Conservation (phyloP, 805 yeast species). For the Yarrowia keelungensis region DNA sequence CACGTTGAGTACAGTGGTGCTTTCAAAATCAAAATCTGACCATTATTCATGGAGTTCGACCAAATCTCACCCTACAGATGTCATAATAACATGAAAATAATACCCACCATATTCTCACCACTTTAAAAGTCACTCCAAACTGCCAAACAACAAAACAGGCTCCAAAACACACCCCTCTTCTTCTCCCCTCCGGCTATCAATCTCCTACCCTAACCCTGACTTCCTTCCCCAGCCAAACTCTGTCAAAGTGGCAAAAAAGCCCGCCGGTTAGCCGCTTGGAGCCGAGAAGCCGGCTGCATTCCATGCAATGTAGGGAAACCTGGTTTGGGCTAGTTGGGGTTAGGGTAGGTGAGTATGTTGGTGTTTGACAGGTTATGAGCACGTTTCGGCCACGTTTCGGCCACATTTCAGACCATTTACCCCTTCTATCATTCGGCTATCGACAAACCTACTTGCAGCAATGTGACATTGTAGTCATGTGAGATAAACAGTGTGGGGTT, state of each 20-base stretch:
- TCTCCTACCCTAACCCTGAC: neutral
- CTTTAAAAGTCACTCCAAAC: too few relatives aligned
- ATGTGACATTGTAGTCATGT: constrained; percentile 9
- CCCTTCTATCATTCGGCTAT: neutral
- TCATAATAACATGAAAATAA: too few relatives aligned
- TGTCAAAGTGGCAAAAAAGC: neutral
- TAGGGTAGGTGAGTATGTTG: neutral
- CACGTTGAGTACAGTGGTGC: neutral
- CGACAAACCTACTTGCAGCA: neutral
- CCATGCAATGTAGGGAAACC: neutral
- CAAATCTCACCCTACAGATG: too few relatives aligned
- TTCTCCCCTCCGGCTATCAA: neutral
- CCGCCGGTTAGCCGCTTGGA: constrained; percentile 23
- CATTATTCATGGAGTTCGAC: too few relatives aligned
- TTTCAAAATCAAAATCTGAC: neutral
- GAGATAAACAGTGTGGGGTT: constrained; percentile 9
- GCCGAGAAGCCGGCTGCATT: constrained; percentile 21
- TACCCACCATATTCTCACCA: too few relatives aligned
- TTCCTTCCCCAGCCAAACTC: neutral
- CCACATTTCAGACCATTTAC: neutral
- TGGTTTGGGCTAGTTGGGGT: neutral
- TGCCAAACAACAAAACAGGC: neutral
- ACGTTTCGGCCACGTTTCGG: neutral
- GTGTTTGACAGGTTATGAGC: neutral
- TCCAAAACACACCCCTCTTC: neutral